phyloP scores from a whole-genome alignment of 345 rosid species.

The Gossypium thurberi region DNA sequence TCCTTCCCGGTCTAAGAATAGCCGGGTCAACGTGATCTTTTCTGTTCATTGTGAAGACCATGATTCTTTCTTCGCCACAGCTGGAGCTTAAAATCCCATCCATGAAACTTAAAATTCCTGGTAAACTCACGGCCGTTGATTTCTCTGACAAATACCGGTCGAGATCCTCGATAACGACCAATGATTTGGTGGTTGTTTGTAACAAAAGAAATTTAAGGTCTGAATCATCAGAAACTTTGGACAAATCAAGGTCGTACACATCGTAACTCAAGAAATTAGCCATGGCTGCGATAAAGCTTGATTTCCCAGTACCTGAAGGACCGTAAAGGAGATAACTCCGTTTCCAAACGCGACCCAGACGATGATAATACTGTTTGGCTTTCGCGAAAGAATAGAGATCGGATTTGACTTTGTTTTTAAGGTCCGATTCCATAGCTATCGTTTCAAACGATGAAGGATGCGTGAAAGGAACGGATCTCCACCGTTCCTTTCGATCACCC shows the following conservation, averaged over 20 bases:
- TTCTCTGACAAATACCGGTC: slow-evolving; percentile 49
- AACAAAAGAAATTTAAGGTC: slow-evolving; percentile 54
- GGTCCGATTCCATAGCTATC: slow-evolving; percentile 66
- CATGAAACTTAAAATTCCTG: slow-evolving; percentile 59
- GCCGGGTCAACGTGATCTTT: slow-evolving; percentile 62
- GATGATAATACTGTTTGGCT: slow-evolving; percentile 60
- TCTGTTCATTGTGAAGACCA: slow-evolving; percentile 66
- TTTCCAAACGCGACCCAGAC: slow-evolving; percentile 78
- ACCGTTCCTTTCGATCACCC: slow-evolving; percentile 28
- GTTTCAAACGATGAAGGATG: slow-evolving; percentile 85
- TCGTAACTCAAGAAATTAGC: slow-evolving; percentile 61
- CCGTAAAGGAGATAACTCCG: slow-evolving; percentile 68
- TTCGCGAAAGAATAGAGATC: slow-evolving; percentile 65
- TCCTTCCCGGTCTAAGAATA: slow-evolving; percentile 68
- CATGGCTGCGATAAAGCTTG: slow-evolving; percentile 71
- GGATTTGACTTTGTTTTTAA: slow-evolving; percentile 55
- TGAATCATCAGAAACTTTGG: slow-evolving; percentile 46
- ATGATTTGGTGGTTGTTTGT: slow-evolving; percentile 42
- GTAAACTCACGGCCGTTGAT: slow-evolving; percentile 45
- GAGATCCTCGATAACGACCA: slow-evolving; percentile 64
- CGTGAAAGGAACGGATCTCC: slow-evolving; percentile 71
- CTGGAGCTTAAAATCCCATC: slow-evolving; percentile 61
- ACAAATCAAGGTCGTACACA: slow-evolving; percentile 66
- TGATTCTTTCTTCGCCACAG: slow-evolving; percentile 57
- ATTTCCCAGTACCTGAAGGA: slow-evolving; percentile 78